Evolutionary conservation across 108 stramenopile species (phyloP), one percentile per base, ranked within the genome.

Genomic region (Skeletonema potamos): DNA sequence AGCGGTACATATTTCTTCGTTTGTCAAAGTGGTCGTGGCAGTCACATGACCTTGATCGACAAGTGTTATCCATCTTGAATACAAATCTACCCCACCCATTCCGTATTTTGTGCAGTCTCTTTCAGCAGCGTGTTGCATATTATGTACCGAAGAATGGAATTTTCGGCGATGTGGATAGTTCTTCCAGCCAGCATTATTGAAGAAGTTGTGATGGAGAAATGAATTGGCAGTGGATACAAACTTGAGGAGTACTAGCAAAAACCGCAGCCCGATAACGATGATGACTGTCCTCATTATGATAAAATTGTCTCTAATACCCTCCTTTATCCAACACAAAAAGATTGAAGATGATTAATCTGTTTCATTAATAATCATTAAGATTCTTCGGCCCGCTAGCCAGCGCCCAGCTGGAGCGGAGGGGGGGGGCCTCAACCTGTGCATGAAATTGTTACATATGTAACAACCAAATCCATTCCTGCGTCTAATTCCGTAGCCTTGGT

Each of bases 31-130:
- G 27, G 62, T 55, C 2, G 66, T 63, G 12, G 76, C 83, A 9
- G 61, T 36, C 8, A 84, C 79, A n/a, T 84, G 56, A 22, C 62
- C 70, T 26, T 73, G 33, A 64, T 41, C 48, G 7, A 84, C 83
- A 27, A 81, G 54, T 7, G 76, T 65, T 9, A 81, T 36, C 83
- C 83, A 84, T 46, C n/a, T 39, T 12, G 33, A 20, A 15, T 74
- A 84, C 51, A 84, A 58, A 58, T 72, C 71, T n/a, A 77, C 39
- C 0, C 58, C 58, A 20, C 32, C 30, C 58, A 59, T 30, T 18
- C 58, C 58, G 10, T 59, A 59, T 33, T 20, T 33, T 7, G 33
- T 59, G 15, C 39, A 13, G 0, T 41, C 39, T 41, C 0, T 1
- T 41, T 2, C 15, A n/a, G 15, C 1, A n/a, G n/a, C n/a, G n/a